phyloP scores from a whole-genome alignment of 495 filamentous ascomycete species.

The Daldinia grandis region DNA sequence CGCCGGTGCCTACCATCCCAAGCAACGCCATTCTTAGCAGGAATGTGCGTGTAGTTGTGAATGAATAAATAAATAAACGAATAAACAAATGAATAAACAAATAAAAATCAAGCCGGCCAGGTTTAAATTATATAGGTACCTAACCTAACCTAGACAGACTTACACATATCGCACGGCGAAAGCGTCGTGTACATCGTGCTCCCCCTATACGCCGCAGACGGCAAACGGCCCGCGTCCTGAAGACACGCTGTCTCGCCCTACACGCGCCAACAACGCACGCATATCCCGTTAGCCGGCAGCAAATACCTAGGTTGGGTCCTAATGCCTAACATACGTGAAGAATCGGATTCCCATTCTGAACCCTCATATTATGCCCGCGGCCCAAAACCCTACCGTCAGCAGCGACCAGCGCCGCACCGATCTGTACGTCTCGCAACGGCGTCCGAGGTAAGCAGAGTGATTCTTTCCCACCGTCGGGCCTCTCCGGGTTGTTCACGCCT shows the following conservation, averaged over 20 bases:
- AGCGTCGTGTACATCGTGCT: conserved; percentile 87
- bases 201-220: conserved; percentile 73
- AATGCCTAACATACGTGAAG: conserved; percentile 79
- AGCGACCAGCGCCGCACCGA: conserved; percentile 78
- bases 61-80: no score
- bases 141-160: conserved; percentile 10
- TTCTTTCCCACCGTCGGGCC: no score
- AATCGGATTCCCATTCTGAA: conserved; percentile 78
- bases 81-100: no score
- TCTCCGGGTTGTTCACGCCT: no score
- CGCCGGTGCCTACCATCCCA: conserved; percentile 62
- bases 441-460: not conserved
- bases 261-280: not conserved
- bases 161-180: conserved; percentile 90
- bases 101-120: no score
- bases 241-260: conserved; percentile 85
- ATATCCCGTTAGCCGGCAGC: no score
- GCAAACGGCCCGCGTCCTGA: conserved; percentile 78
- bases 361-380: conserved; percentile 82
- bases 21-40: not conserved
- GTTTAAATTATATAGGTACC: no score
- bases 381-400: conserved; percentile 77
- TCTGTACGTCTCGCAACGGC: conserved; percentile 48
- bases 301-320: no score
- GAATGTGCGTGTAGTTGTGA: not conserved